Evolutionary conservation across 148 eudicot genomes (phyloP).

Genomic region (Tetragonia tetragonoides): DNA sequence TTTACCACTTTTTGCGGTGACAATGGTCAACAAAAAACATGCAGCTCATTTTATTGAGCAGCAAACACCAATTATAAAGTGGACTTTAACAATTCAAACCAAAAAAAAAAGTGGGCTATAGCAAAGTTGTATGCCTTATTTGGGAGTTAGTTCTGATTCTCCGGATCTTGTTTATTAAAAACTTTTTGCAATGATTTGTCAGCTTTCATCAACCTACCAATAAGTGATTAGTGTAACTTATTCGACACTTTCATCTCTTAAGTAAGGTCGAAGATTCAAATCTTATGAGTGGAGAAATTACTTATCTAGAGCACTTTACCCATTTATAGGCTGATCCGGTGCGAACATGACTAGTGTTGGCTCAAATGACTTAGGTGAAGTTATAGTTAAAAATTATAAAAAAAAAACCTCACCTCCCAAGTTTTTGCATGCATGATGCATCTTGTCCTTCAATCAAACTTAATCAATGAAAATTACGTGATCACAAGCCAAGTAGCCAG

Average conservation of each 20-base stretch:
- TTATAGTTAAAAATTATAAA: no score
- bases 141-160: conserved; percentile 19
- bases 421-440: no score
- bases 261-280: no score
- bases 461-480: neutral
- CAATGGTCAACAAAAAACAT: conserved; percentile 23
- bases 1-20: conserved; percentile 16
- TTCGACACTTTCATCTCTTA: no score
- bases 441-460: neutral
- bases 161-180: conserved; percentile 17
- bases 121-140: conserved; percentile 9
- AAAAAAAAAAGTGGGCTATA: no score
- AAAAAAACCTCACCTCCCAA: no score
- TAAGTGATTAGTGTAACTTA: no score
- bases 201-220: neutral
- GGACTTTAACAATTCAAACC: conserved; percentile 3
- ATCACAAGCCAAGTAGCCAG: conserved; percentile 2
- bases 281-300: no score
- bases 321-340: no score
- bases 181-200: conserved; percentile 9
- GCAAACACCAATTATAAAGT: neutral
- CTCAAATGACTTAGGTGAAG: no score
- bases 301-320: no score
- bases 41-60: conserved; percentile 9
- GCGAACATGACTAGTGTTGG: no score